A percentile compares a stretch with the other conserved stretches of the same genome.
phyloP scores from a whole-genome alignment of 208 protist species.

The Leishmania guyanensis region DNA sequence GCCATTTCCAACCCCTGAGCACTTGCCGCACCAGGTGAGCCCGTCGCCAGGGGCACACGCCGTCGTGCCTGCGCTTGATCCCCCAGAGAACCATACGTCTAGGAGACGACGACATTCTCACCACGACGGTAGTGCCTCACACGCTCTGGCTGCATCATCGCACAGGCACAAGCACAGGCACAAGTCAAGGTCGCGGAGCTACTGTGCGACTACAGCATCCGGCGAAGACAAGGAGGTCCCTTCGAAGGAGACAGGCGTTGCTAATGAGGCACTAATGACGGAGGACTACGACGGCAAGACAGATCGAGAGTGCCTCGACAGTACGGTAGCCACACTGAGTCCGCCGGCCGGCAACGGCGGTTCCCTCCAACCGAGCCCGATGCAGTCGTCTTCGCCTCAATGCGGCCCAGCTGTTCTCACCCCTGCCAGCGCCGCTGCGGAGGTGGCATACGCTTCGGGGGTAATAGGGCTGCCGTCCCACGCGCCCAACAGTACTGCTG shows the following conservation, averaged over 20 bases:
- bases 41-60: not conserved
- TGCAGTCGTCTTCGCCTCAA: not conserved
- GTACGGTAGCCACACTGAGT: conserved; percentile 12
- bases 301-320: conserved; percentile 15
- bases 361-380: conserved; percentile 4
- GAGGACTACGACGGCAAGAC: conserved; percentile 27
- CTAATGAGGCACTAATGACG: conserved; percentile 6
- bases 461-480: not conserved
- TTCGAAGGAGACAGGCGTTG: not conserved
- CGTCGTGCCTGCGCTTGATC: not conserved
- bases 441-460: conserved; percentile 12
- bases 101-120: not conserved
- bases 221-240: not conserved
- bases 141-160: not conserved
- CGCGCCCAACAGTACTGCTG: not conserved
- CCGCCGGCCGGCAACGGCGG: not conserved
- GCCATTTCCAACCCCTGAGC: not conserved
- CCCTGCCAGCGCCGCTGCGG: not conserved
- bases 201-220: not conserved
- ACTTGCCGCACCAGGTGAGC: not conserved
- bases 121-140: not conserved
- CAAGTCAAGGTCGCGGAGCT: not conserved
- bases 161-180: conserved; percentile 8
- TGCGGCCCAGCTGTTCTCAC: not conserved
- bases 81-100: not conserved